A percentile compares a stretch with the other conserved stretches of the same genome.
Evolutionary conservation across 345 rosid genomes (phyloP).

Genomic region (Ricinus communis): DNA sequence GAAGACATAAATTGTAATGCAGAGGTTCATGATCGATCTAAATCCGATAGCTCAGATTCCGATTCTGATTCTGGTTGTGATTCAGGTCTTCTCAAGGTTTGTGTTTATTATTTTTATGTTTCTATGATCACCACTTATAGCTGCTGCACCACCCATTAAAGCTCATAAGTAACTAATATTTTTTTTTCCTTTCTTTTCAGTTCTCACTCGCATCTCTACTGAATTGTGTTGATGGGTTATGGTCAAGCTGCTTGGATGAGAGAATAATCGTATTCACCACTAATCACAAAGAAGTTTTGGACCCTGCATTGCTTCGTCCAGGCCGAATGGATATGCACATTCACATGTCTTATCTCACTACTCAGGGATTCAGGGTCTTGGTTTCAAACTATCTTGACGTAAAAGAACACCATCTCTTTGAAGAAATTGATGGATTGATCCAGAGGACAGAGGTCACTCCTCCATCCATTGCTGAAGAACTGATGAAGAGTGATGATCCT

Average conservation of each 20-base stretch:
- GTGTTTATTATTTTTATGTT: too few species aligned
- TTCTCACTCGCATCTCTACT: background rate
- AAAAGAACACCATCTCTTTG: slow-evolving; percentile 27
- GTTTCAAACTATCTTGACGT: slow-evolving; percentile 39
- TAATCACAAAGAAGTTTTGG: slow-evolving; percentile 26
- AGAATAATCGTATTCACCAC: slow-evolving; percentile 23
- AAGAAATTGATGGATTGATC: slow-evolving; percentile 36
- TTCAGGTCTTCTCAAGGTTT: too few species aligned
- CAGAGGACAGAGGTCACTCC: slow-evolving; percentile 40
- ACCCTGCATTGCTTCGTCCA: slow-evolving; percentile 25
- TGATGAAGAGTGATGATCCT: background rate
- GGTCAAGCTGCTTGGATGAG: background rate
- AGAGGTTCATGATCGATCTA: background rate
- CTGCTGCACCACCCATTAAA: too few species aligned
- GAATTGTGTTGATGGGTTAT: background rate
- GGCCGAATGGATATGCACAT: slow-evolving; percentile 35
- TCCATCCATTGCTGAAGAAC: background rate
- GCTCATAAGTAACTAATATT: too few species aligned
- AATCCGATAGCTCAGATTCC: background rate
- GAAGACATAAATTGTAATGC: slow-evolving; percentile 10
- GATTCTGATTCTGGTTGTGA: background rate
- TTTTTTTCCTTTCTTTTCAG: too few species aligned
- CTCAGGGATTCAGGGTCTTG: slow-evolving; percentile 40
- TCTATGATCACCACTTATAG: too few species aligned
- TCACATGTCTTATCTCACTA: slow-evolving; percentile 40